Evolutionary conservation across 345 rosid species (phyloP).

Genomic region (Laguncularia racemosa): DNA sequence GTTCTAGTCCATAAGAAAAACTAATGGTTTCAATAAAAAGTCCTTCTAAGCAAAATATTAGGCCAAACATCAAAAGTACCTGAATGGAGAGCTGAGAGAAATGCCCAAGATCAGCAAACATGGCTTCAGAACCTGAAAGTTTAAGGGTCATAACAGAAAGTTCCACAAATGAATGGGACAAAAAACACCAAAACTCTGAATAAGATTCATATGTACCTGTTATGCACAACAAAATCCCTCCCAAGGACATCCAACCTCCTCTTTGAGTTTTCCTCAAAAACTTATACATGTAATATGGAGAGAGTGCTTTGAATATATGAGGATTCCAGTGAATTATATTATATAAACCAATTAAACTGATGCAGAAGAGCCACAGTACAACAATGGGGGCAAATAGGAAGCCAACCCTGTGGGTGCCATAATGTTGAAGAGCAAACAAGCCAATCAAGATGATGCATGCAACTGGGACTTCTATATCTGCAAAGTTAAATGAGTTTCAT

Average conservation of each 20-base stretch:
- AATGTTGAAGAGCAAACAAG: constrained; percentile 83
- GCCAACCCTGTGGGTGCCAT: constrained; percentile 75
- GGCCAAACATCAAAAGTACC: neutral
- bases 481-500: constrained; percentile 17
- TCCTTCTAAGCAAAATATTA: too few species aligned
- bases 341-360: constrained; percentile 60
- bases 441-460: constrained; percentile 60
- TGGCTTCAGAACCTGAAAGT: constrained; percentile 24
- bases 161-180: too few species aligned
- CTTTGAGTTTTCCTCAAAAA: constrained; percentile 64
- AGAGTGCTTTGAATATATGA: constrained; percentile 61
- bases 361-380: constrained; percentile 60
- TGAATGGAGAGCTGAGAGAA: constrained; percentile 20
- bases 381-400: constrained; percentile 78
- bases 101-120: constrained; percentile 35
- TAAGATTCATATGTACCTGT: constrained; percentile 32
- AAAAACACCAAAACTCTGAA: too few species aligned
- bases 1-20: too few species aligned
- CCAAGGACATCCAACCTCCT: constrained; percentile 79
- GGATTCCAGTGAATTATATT: constrained; percentile 74
- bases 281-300: constrained; percentile 66
- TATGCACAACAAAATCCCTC: constrained; percentile 71
- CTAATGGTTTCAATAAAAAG: too few species aligned
- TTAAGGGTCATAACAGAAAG: too few species aligned
- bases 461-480: constrained; percentile 62